These are phyloP conservation scores for Rutstroemia sp. DNA, from an alignment of 2,329 filamentous ascomycete genomes.

Conservation along the genomic window DNA sequence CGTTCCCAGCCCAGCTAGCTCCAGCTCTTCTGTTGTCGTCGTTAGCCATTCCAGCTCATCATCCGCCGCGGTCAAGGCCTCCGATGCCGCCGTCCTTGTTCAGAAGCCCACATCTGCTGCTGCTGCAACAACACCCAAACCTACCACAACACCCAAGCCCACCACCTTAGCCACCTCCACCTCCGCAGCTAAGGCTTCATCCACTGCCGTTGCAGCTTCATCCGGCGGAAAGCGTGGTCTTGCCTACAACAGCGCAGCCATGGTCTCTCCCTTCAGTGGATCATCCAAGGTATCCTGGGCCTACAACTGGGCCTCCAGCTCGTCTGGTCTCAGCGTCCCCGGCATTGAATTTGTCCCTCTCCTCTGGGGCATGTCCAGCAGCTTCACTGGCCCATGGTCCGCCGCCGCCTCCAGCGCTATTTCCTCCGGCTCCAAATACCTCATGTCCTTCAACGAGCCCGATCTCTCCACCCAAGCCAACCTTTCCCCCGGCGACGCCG, in stretches of 20 bases:
- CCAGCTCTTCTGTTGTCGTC: not conserved
- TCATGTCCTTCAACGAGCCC: constrained; percentile 68
- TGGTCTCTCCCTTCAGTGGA: constrained; percentile 44
- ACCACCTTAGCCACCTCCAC: constrained; percentile 5
- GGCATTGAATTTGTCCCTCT: constrained; percentile 57
- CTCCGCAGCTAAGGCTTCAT: not conserved
- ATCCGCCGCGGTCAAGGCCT: not conserved
- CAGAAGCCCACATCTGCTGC: not conserved
- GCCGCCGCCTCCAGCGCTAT: constrained; percentile 45
- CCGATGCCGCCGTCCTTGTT: not conserved
- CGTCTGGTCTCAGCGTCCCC: constrained; percentile 33
- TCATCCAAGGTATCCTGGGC: constrained; percentile 46
- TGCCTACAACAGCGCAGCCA: constrained; percentile 53
- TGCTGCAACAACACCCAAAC: not conserved
- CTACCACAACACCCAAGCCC: not conserved
- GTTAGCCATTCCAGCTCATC: not conserved
- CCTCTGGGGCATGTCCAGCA: constrained; percentile 48
- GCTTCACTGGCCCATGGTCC: constrained; percentile 42
- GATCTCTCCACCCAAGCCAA: constrained; percentile 55
- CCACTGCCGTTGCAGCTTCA: not conserved
- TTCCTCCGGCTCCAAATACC: constrained; percentile 42
- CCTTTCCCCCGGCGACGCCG: constrained; percentile 31
- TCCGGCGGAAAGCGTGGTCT: constrained; percentile 49
- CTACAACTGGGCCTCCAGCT: constrained; percentile 59
- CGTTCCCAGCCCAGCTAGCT: not conserved